These are phyloP conservation scores for Globisporangium acanthophoron DNA, from an alignment of 352 stramenopile genomes.

Conservation along the genomic window DNA sequence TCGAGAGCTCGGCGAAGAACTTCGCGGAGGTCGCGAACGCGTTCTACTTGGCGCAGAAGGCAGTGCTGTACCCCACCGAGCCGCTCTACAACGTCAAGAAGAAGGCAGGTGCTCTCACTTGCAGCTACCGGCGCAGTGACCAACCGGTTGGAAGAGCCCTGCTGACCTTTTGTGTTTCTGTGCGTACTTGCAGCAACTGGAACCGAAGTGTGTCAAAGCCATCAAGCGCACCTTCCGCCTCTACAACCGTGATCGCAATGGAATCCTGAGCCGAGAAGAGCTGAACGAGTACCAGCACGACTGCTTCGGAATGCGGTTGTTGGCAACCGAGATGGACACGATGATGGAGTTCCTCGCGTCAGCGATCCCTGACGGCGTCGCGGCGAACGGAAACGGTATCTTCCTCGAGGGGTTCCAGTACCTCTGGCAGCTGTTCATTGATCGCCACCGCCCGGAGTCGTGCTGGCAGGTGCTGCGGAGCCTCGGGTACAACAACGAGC, in stretches of 20 bases:
- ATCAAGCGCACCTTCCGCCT: slow-evolving; percentile 87
- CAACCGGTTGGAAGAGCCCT: not conserved
- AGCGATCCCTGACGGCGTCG: slow-evolving; percentile 58
- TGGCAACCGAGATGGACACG: slow-evolving; percentile 79
- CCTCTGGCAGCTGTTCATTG: slow-evolving; percentile 86
- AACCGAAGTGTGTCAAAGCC: slow-evolving; percentile 75
- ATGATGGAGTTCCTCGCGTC: slow-evolving; percentile 79
- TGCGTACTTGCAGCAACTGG: slow-evolving; percentile 38
- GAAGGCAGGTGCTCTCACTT: slow-evolving; percentile 28
- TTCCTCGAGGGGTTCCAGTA: slow-evolving; percentile 77
- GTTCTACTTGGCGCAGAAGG: slow-evolving; percentile 87
- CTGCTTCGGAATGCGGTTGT: slow-evolving; percentile 80
- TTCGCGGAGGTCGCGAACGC: slow-evolving; percentile 85
- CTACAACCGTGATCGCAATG: slow-evolving; percentile 78
- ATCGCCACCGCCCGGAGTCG: slow-evolving; percentile 84
- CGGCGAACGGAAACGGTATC: slow-evolving; percentile 58
- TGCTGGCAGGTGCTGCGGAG: slow-evolving; percentile 83
- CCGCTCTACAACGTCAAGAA: slow-evolving; percentile 87
- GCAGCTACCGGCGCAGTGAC: not conserved
- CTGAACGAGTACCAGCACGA: slow-evolving; percentile 88
- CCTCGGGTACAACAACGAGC: slow-evolving; percentile 78
- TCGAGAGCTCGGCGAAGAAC: slow-evolving; percentile 86
- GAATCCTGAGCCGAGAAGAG: slow-evolving; percentile 78
- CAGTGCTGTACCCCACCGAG: slow-evolving; percentile 84
- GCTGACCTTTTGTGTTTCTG: slow-evolving; percentile 3